These are phyloP conservation scores for Lentinula boryana DNA, from an alignment of 768 basidiomycete genomes.

Conservation along the genomic window DNA sequence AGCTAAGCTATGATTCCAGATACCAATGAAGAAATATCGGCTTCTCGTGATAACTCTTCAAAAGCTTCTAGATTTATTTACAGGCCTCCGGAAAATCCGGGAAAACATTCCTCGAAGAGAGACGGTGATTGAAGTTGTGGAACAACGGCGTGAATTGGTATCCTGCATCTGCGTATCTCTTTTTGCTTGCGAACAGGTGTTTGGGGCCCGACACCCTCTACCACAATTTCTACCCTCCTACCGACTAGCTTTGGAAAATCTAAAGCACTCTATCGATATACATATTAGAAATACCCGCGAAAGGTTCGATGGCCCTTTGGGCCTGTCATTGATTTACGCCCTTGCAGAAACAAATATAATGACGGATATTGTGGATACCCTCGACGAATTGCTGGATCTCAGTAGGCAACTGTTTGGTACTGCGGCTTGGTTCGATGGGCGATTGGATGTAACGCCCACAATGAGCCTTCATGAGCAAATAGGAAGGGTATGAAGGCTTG, in stretches of 20 bases:
- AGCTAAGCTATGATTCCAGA: constrained; percentile 14
- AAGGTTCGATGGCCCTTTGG: constrained; percentile 20
- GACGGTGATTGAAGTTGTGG: constrained; percentile 29
- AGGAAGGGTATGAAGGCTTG: neutral
- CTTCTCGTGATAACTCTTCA: constrained; percentile 30
- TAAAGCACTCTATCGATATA: constrained; percentile 27
- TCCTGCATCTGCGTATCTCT: constrained; percentile 41
- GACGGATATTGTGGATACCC: constrained; percentile 32
- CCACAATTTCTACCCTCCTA: constrained; percentile 46
- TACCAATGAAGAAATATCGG: constrained; percentile 41
- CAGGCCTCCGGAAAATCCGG: constrained; percentile 39
- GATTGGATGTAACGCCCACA: neutral
- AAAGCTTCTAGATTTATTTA: constrained; percentile 35
- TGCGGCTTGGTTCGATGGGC: constrained; percentile 31
- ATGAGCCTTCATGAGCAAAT: neutral
- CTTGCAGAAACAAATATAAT: constrained; percentile 38
- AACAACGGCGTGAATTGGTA: constrained; percentile 38
- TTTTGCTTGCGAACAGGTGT: constrained; percentile 45
- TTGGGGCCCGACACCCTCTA: constrained; percentile 37
- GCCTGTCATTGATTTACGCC: constrained; percentile 32
- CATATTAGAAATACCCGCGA: constrained; percentile 18
- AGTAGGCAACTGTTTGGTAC: constrained; percentile 39
- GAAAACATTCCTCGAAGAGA: constrained; percentile 41
- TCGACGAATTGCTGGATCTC: constrained; percentile 34
- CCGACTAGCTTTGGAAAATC: constrained; percentile 28